phyloP scores from a whole-genome alignment of 2,329 filamentous ascomycete genomes.

The Didymella pinodella region DNA sequence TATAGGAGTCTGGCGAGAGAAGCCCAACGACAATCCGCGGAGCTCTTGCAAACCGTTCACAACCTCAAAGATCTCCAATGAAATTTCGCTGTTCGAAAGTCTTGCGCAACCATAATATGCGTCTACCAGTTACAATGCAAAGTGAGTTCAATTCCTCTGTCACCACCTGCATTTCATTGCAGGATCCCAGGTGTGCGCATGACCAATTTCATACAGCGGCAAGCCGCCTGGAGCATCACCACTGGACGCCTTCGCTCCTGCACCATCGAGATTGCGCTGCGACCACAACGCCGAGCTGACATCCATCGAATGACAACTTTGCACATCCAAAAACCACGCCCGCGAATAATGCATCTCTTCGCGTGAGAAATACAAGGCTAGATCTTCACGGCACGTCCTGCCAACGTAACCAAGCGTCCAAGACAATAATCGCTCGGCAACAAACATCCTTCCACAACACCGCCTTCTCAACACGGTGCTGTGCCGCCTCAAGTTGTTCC shows the following conservation, averaged over 20 bases:
- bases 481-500: constrained; percentile 8
- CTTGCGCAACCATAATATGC: not conserved
- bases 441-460: constrained; percentile 5
- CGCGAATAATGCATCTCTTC: constrained; percentile 1
- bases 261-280: not conserved
- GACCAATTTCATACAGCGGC: constrained; percentile 3
- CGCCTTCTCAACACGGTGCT: constrained; percentile 5
- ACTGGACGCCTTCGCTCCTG: not conserved
- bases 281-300: constrained; percentile 3
- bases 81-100: not conserved
- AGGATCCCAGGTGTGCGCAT: constrained; percentile 2
- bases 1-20: not conserved
- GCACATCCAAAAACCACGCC: not conserved
- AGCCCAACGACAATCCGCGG: not conserved
- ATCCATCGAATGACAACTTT: not conserved
- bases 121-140: not conserved
- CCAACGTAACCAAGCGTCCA: constrained; percentile 17
- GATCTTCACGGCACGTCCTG: constrained; percentile 15
- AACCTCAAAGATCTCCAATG: not conserved
- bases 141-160: not conserved
- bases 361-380: not conserved
- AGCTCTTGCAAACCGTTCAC: not conserved
- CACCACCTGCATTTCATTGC: not conserved
- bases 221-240: not conserved
- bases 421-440: constrained; percentile 17